Conservation (phyloP, 768 basidiomycete species). For the Lentinula detonsa region DNA sequence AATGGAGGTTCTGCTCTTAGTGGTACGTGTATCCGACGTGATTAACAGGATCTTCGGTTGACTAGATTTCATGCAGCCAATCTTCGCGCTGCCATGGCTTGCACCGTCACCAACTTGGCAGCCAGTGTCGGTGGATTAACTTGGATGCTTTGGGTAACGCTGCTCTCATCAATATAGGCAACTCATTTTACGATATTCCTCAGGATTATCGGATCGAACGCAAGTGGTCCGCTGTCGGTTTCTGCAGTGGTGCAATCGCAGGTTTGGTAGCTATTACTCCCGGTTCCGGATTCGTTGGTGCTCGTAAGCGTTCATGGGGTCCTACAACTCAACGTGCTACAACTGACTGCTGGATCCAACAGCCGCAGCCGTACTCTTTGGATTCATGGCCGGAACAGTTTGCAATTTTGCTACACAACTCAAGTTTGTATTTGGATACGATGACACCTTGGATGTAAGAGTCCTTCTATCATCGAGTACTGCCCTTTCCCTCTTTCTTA, state of each 20-base stretch:
- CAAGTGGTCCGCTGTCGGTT: slow-evolving; percentile 92
- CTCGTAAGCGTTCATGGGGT: slow-evolving; percentile 48
- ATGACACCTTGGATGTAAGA: slow-evolving; percentile 75
- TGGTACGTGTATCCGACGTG: slow-evolving; percentile 17
- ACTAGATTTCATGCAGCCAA: slow-evolving; percentile 35
- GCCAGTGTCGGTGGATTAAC: slow-evolving; percentile 84
- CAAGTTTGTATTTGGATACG: slow-evolving; percentile 74
- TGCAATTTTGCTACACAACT: slow-evolving; percentile 97
- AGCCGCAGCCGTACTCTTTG: slow-evolving; percentile 83
- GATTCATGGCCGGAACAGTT: slow-evolving; percentile 72
- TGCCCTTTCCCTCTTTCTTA: background rate
- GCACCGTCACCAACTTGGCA: slow-evolving; percentile 90
- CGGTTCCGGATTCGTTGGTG: slow-evolving; percentile 74
- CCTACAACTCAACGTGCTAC: background rate
- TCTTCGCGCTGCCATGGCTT: slow-evolving; percentile 80
- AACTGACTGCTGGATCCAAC: background rate
- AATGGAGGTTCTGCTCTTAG: slow-evolving; percentile 89
- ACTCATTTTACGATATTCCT: background rate
- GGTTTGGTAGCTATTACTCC: slow-evolving; percentile 90
- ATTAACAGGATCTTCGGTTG: background rate
- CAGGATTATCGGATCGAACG: slow-evolving; percentile 87
- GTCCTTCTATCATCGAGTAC: slow-evolving; percentile 2
- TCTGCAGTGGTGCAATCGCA: slow-evolving; percentile 91
- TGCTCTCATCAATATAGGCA: background rate
- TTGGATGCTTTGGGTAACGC: slow-evolving; percentile 83